phyloP scores from a whole-genome alignment of 179 eudicot genomes.

The Amaranthus tricolor region DNA sequence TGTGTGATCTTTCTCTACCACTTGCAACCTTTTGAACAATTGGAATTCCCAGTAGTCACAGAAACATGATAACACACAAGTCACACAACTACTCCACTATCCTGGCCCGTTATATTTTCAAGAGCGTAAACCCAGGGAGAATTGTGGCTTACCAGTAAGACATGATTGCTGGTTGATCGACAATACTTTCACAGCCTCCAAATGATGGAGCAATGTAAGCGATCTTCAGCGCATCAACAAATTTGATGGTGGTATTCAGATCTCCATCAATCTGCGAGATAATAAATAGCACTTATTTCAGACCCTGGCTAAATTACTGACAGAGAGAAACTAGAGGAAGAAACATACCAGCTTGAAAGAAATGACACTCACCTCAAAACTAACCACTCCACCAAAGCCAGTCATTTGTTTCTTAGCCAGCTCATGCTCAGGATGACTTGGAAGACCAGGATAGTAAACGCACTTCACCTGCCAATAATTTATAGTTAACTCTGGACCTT shows the following conservation, averaged over 20 bases:
- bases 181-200: slow-evolving; percentile 97
- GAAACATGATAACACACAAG: slow-evolving; percentile 13
- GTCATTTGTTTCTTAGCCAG: slow-evolving; percentile 87
- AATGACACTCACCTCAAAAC: slow-evolving; percentile 80
- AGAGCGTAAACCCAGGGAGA: background rate
- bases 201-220: slow-evolving; percentile 97
- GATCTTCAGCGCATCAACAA: slow-evolving; percentile 76
- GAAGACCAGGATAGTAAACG: slow-evolving; percentile 93
- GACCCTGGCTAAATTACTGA: background rate
- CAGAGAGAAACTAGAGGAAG: background rate
- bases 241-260: slow-evolving; percentile 55
- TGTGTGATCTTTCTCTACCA: slow-evolving; percentile 1
- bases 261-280: slow-evolving; percentile 78
- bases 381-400: slow-evolving; percentile 98
- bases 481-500: background rate
- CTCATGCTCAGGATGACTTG: slow-evolving; percentile 92
- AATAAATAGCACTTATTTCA: slow-evolving; percentile 7
- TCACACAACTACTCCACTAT: slow-evolving; percentile 6
- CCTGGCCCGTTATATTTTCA: background rate
- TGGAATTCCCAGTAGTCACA: slow-evolving; percentile 12
- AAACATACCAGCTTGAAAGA: background rate
- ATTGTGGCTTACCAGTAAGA: slow-evolving; percentile 84
- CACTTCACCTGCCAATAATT: slow-evolving; percentile 55
- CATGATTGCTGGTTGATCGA: slow-evolving; percentile 98
- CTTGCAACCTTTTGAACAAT: slow-evolving; percentile 2